These are phyloP conservation scores for Vigna hirtella DNA, from an alignment of 306 rosid species.

Conservation along the genomic window DNA sequence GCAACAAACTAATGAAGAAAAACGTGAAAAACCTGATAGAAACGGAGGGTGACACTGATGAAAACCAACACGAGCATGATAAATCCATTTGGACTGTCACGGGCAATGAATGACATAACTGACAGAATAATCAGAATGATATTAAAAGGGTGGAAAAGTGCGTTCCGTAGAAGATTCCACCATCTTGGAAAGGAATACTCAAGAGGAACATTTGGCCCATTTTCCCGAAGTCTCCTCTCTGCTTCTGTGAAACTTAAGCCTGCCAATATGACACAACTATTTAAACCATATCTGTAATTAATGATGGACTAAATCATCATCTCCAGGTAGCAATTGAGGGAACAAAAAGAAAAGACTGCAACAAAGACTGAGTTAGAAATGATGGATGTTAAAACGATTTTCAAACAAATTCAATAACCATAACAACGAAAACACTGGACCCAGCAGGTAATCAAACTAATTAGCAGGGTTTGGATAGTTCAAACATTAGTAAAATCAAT, in stretches of 20 bases:
- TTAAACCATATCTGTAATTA: no score
- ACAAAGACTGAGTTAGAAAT: no score
- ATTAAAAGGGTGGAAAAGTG: slow-evolving; percentile 83
- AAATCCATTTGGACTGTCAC: slow-evolving; percentile 68
- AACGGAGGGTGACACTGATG: slow-evolving; percentile 77
- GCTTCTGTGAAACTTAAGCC: slow-evolving; percentile 87
- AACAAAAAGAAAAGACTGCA: no score
- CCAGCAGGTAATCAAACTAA: not conserved
- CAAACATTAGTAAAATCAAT: no score
- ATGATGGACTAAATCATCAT: no score
- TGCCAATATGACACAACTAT: slow-evolving; percentile 33
- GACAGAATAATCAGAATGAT: slow-evolving; percentile 77
- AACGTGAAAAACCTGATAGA: slow-evolving; percentile 64
- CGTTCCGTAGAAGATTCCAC: slow-evolving; percentile 82
- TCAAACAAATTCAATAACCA: not conserved
- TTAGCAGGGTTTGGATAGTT: no score
- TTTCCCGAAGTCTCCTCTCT: slow-evolving; percentile 71
- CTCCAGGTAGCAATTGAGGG: no score
- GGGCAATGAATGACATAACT: slow-evolving; percentile 63
- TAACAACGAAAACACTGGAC: not conserved
- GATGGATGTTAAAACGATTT: no score
- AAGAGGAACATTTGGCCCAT: slow-evolving; percentile 77
- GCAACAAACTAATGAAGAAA: slow-evolving; percentile 15
- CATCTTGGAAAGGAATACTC: slow-evolving; percentile 69
- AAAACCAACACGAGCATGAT: slow-evolving; percentile 82